Base-by-base conservation (phyloP, 116 monocot species). In the Cymodocea nodosa region DNA sequence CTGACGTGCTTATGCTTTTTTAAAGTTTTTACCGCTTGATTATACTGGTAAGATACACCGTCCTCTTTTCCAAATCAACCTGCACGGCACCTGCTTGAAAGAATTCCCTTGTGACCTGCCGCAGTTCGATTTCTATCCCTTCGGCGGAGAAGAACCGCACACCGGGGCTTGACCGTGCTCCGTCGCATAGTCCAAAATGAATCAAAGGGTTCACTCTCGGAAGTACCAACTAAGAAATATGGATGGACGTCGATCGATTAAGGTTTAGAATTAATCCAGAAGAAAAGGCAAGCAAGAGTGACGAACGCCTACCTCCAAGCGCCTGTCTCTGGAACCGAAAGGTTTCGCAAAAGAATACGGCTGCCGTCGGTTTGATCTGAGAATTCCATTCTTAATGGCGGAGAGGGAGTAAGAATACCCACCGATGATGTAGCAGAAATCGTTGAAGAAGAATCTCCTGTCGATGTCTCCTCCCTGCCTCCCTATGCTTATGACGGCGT, bases 121-220 rank as follows among this genome's bases (percentile, higher is more conserved):
- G 73, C 16, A 97, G 80, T 63, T 97, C 97, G 0, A 73, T 54
- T 19, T 97, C 85, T 8, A 80, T 80, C 14, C 85, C 91, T 40
- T 97, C 76, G 36, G 83, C 52, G 0, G 84, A 77, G 78, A 91
- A 97, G 78, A 97, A 91, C 6, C 80, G 76, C 6, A 97, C 84
- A 0, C 70, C 35, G 0, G 97, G 97, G 75, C 91, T 83, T 14
- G 97, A 97, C 35, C 74, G 68, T 7, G 81, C 76, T 17, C 78
- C 87, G 35, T 88, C 74, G 73, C 87, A 97, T 20, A 97, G 68
- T 22, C 88, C 97, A 51, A 97, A 97, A 64, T 97, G 97, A 66
- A 97, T 81, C 75, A 97, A 56, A 14, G 91, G 88, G 73, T 97
- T 88, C 66, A 85, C 50, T 53, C 83, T 91, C 1, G 74, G 68